These are phyloP conservation scores for Hymenochaete sp. DNA, from an alignment of 1,284 basidiomycete species.

Conservation along the genomic window DNA sequence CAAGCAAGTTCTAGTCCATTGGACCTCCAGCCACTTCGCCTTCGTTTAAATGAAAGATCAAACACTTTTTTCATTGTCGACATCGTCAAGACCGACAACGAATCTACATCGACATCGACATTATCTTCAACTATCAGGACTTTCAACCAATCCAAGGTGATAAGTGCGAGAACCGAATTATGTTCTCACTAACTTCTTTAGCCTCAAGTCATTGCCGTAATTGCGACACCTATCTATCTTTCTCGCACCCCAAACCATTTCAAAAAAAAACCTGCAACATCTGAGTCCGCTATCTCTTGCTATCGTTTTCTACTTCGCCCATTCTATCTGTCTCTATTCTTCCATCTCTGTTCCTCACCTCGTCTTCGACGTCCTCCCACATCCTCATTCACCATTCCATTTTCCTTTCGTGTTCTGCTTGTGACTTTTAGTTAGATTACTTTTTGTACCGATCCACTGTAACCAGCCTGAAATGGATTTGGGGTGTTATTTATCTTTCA, in stretches of 20 bases:
- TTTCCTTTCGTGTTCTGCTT: neutral
- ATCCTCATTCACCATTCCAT: neutral
- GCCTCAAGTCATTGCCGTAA: neutral
- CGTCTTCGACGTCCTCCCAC: neutral
- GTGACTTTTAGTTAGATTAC: neutral
- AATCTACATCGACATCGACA: slow-evolving; percentile 5
- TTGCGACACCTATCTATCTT: neutral
- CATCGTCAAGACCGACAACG: neutral
- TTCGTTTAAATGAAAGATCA: slow-evolving; percentile 3
- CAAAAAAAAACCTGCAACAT: slow-evolving; percentile 2
- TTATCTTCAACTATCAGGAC: slow-evolving; percentile 1
- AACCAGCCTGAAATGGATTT: no score
- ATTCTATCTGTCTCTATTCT: neutral
- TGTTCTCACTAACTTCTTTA: slow-evolving; percentile 1
- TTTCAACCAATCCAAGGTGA: no score
- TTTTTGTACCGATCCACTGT: neutral
- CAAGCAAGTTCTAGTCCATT: slow-evolving; percentile 8
- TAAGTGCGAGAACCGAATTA: no score
- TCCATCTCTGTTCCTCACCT: neutral
- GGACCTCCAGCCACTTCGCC: slow-evolving; percentile 7
- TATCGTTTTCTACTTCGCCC: neutral
- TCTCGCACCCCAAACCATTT: neutral
- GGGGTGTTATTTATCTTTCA: no score
- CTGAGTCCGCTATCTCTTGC: neutral
- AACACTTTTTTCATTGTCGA: neutral